Evolutionary conservation across 441 rosid genomes (phyloP), one percentile per base, ranked within the genome.

Genomic region (Macaranga tanarius): DNA sequence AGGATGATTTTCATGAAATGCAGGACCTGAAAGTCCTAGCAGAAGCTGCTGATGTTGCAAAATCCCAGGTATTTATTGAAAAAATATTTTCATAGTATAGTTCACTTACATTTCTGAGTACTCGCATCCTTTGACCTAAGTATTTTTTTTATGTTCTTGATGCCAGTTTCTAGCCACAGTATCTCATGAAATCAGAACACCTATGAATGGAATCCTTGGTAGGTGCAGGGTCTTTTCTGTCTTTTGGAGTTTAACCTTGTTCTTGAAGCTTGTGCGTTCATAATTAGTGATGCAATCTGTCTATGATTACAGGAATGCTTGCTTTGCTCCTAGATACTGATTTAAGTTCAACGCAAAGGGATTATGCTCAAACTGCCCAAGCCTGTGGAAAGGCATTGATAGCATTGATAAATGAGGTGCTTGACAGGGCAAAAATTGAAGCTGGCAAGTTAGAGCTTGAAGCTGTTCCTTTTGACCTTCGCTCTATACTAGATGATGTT

Each of bases 141-240:
- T 71, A 28, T 67, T 20, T 19, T 19, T 51, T 60, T 38, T 31
- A 42, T 38, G 58, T 72, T 81, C 62, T 75, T 77, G 48, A 57
- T 77, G 74, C 58, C 86, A 88, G 92, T 92, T 92, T 85, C 86
- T 92, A 71, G 98, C 97, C 47, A 93, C 97, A 0, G 98, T 93
- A 62, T 93, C 99, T 64, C 99, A 95, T 70, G 99, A 95, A 84
- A 92, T 95, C 34, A 88, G 97, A 73, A 95, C 99, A 66, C 99
- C 99, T 1, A 95, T 95, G 99, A 95, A 95, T 85, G 98, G 99
- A 71, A 87, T 95, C 77, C 99, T 92, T 16, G 99, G 99, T 91
- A 88, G 23, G 80, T 70, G 22, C 26, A 7, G 66, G 67, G 59
- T 77, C 67, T 65, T 57, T 23, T 65, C 25, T 81, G 60, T 67